These are phyloP conservation scores for Sisymbrium irio DNA, from an alignment of 345 rosid species.

Conservation along the genomic window DNA sequence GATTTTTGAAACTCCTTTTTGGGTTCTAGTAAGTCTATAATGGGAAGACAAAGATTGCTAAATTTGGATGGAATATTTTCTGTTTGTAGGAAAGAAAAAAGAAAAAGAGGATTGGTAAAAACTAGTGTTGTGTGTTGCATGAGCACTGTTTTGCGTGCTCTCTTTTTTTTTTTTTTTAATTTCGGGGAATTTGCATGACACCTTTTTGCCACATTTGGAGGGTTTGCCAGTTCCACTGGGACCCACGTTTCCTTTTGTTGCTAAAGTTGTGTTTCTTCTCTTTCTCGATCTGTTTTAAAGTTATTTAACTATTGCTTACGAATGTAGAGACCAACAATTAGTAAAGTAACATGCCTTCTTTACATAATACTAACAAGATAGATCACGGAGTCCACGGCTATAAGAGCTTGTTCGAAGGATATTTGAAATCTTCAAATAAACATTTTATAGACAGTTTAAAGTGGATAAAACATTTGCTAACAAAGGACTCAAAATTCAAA, in stretches of 20 bases:
- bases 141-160: constrained; percentile 52
- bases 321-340: background rate
- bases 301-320: background rate
- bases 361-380: background rate
- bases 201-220: constrained; percentile 50
- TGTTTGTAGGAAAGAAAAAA: constrained; percentile 21
- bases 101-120: constrained; percentile 36
- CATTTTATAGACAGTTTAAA: too few relatives aligned
- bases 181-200: constrained; percentile 40
- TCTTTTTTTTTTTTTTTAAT: constrained; percentile 13
- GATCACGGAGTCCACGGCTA: background rate
- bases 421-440: too few relatives aligned
- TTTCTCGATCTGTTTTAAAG: background rate
- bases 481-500: background rate
- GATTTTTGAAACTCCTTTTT: background rate
- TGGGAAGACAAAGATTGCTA: constrained; percentile 37
- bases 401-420: too few relatives aligned
- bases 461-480: too few relatives aligned
- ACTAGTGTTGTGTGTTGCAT: constrained; percentile 49
- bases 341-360: too few relatives aligned
- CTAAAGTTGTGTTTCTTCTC: constrained; percentile 3
- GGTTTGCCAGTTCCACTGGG: constrained; percentile 29
- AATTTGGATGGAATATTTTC: constrained; percentile 32
- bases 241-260: constrained; percentile 29
- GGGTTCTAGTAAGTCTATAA: constrained; percentile 25